A percentile compares a stretch with the other conserved stretches of the same genome.
phyloP scores from a whole-genome alignment of 441 rosid genomes.

The Pelargonium exstipulatum region DNA sequence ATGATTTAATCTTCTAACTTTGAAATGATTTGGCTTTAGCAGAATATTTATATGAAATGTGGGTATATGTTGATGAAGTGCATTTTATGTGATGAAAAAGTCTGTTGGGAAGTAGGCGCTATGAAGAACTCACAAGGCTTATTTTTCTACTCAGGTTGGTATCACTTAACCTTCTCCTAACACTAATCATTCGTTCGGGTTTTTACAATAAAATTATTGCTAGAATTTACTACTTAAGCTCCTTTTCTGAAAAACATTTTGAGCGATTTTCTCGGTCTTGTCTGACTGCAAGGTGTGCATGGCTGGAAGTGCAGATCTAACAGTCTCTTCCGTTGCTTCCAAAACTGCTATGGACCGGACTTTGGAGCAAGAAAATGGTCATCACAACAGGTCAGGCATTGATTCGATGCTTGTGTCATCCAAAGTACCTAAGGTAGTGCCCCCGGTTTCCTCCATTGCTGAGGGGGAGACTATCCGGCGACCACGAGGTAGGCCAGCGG shows the following conservation, averaged over 20 bases:
- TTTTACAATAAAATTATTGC: constrained; percentile 41
- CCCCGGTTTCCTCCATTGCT: constrained; percentile 42
- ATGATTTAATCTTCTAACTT: neutral
- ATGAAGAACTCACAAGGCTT: constrained; percentile 25
- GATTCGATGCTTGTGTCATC: constrained; percentile 35
- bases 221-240: constrained; percentile 49
- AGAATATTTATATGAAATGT: constrained; percentile 23
- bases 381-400: constrained; percentile 28
- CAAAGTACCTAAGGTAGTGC: constrained; percentile 45
- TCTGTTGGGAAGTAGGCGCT: constrained; percentile 63
- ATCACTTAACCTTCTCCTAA: constrained; percentile 82
- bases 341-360: constrained; percentile 40
- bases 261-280: constrained; percentile 18
- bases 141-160: constrained; percentile 38
- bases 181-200: constrained; percentile 62
- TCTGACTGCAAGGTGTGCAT: constrained; percentile 21
- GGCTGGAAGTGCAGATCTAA: constrained; percentile 52
- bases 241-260: constrained; percentile 7
- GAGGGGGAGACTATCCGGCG: constrained; percentile 52
- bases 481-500: constrained; percentile 66
- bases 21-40: neutral
- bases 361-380: constrained; percentile 45
- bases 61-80: constrained; percentile 39
- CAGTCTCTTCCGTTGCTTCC: constrained; percentile 36
- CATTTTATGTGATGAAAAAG: constrained; percentile 48